Evolutionary conservation across 1,139 yeast species (phyloP).

Genomic region (Chernovozyma sophiae-reginae): DNA sequence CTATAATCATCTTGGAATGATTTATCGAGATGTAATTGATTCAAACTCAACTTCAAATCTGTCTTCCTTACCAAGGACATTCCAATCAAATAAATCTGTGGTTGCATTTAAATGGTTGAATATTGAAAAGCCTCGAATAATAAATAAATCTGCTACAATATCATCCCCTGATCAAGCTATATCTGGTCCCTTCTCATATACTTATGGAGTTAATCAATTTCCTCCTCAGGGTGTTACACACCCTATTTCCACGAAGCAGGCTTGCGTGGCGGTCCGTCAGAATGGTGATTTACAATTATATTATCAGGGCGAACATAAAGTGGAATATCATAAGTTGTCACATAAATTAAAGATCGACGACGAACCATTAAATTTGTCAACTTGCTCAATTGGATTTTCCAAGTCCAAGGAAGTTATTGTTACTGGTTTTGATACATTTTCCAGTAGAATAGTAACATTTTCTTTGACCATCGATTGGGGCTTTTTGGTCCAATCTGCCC

Average conservation of each 20-base stretch:
- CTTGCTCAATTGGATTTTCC: slow-evolving; percentile 60
- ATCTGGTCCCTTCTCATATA: slow-evolving; percentile 25
- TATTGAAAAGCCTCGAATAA: slow-evolving; percentile 57
- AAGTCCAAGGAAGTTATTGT: slow-evolving; percentile 48
- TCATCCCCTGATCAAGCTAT: slow-evolving; percentile 6
- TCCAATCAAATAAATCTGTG: slow-evolving; percentile 7
- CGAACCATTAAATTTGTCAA: slow-evolving; percentile 8
- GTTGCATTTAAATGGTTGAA: slow-evolving; percentile 68
- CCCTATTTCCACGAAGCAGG: slow-evolving; percentile 67
- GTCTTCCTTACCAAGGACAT: not conserved
- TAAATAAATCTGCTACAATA: slow-evolving; percentile 48
- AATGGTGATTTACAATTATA: slow-evolving; percentile 59
- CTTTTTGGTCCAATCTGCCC: slow-evolving; percentile 44
- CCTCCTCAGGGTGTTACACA: slow-evolving; percentile 63
- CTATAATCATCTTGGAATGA: slow-evolving; percentile 45
- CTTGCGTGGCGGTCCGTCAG: slow-evolving; percentile 62
- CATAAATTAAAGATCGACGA: slow-evolving; percentile 18
- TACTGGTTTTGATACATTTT: slow-evolving; percentile 41
- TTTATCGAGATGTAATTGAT: slow-evolving; percentile 32
- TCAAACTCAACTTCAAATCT: not conserved
- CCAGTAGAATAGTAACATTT: slow-evolving; percentile 44
- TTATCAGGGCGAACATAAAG: slow-evolving; percentile 60
- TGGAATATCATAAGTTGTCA: slow-evolving; percentile 46
- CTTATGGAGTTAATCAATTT: slow-evolving; percentile 56
- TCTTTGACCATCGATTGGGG: slow-evolving; percentile 61